Base-by-base conservation (phyloP, 2,329 filamentous ascomycete species). In the Aspergillus arachidicola region DNA sequence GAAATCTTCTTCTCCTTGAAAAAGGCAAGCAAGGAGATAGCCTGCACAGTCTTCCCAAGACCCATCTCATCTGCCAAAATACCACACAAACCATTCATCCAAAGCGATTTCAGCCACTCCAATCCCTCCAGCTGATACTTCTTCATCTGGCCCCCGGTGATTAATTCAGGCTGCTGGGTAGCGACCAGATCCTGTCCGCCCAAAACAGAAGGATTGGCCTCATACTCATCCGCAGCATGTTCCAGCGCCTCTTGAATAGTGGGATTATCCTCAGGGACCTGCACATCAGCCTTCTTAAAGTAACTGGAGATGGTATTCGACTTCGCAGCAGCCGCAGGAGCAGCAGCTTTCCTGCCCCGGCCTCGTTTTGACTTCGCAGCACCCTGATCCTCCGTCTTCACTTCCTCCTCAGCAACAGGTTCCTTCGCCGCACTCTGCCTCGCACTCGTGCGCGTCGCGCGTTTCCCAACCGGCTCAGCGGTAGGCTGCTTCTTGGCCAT, bases 31-130 rank as follows among this genome's bases (percentile, higher is more conserved):
- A 97, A 85, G 0, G 93, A 89, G 45, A 97, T 96, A 0, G 93
- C 93, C 73, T 97, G 94, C 0, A 97, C 87, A 0, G 94, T 97
- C 81, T 97, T 97, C 5, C 93, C 92, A 5, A 97, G 79, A 0
- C 94, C 94, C 94, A 97, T 97, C 76, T 97, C 94, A 71, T 97
- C 94, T 0, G 94, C 94, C 36, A 97, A 77, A 62, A 97, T 97
- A 1, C 94, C 94, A 68, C 93, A 96, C 76, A 97, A 86, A 12
- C 94, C 94, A 72, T 97, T 95, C 82, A 97, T 93, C 71, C 91
- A 96, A 4, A 91, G 75, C 0, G 87, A 89, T 36, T 87, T 86
- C 82, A 99, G 89, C 95, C 95, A 99, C 0, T 96, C 96, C 1
- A 99, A 78, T 0, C 95, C 95, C 75, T 98, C 94, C 0, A 99